Evolutionary conservation across 2,329 filamentous ascomycete genomes (phyloP).

Genomic region (Exophiala mesophila): DNA sequence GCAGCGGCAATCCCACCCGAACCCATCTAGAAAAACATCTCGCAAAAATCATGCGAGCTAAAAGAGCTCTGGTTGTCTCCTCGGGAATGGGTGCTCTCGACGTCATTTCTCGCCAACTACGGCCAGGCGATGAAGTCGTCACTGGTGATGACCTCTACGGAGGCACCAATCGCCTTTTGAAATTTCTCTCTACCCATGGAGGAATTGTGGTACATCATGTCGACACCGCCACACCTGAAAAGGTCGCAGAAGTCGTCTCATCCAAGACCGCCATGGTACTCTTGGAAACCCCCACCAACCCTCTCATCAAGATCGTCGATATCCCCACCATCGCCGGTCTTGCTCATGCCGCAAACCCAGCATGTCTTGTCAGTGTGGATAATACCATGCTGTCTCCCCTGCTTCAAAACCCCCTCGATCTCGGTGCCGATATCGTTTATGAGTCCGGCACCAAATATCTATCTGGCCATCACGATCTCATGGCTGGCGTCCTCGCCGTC

Average conservation of each 20-base stretch:
- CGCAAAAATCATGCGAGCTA: constrained; percentile 97
- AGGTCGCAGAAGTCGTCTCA: constrained; percentile 63
- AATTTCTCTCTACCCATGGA: constrained; percentile 82
- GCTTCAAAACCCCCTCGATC: constrained; percentile 85
- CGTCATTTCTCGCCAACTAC: constrained; percentile 85
- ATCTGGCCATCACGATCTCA: constrained; percentile 96
- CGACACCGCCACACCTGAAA: constrained; percentile 76
- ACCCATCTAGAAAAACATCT: constrained; percentile 94
- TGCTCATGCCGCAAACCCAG: constrained; percentile 71
- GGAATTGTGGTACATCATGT: constrained; percentile 94
- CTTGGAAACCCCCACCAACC: constrained; percentile 94
- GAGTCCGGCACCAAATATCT: constrained; percentile 98
- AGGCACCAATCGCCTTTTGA: constrained; percentile 87
- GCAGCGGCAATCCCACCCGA: constrained; percentile 92
- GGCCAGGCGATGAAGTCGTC: constrained; percentile 92
- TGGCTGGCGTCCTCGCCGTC: constrained; percentile 93
- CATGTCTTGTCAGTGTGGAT: constrained; percentile 83
- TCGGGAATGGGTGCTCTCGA: constrained; percentile 97
- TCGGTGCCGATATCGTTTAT: constrained; percentile 94
- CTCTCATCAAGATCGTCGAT: constrained; percentile 96
- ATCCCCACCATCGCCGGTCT: constrained; percentile 72
- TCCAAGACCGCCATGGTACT: constrained; percentile 91
- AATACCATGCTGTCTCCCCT: constrained; percentile 99
- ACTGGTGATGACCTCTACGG: constrained; percentile 97
- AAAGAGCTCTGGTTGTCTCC: constrained; percentile 83